Evolutionary conservation across 495 filamentous ascomycete genomes (phyloP).

Genomic region (Pyronema omphalodes): DNA sequence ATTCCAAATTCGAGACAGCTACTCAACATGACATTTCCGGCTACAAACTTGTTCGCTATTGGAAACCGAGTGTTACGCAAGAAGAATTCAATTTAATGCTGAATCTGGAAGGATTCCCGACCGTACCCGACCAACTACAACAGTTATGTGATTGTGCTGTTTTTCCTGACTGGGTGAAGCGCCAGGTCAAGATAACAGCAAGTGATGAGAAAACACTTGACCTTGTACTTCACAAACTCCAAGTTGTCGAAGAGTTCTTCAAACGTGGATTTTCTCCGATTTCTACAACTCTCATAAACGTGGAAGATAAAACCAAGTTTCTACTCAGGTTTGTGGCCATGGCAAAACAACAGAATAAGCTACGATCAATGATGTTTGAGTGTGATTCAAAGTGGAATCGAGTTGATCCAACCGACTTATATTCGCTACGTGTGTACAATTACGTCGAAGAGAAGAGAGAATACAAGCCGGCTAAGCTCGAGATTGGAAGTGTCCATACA

Average conservation of each 20-base stretch:
- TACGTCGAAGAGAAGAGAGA: background rate
- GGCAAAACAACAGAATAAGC: background rate
- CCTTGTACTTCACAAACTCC: background rate
- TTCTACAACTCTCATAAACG: background rate
- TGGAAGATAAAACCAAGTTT: background rate
- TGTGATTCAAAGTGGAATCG: background rate
- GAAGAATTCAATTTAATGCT: background rate
- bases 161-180: background rate
- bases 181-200: background rate
- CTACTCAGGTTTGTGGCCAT: background rate
- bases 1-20: background rate
- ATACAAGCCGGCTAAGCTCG: background rate
- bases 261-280: background rate
- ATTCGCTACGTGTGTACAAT: background rate
- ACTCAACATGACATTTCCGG: background rate
- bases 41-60: background rate
- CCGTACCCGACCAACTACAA: background rate
- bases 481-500: background rate
- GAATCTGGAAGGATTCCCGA: background rate
- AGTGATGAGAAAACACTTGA: background rate
- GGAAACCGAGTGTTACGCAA: background rate
- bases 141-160: slow-evolving; percentile 2
- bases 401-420: background rate
- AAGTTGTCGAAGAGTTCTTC: background rate
- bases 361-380: background rate